Evolutionary conservation across 805 yeast species (phyloP), one percentile per base, ranked within the genome.

Genomic region (Crinitomyces ghanaensis): DNA sequence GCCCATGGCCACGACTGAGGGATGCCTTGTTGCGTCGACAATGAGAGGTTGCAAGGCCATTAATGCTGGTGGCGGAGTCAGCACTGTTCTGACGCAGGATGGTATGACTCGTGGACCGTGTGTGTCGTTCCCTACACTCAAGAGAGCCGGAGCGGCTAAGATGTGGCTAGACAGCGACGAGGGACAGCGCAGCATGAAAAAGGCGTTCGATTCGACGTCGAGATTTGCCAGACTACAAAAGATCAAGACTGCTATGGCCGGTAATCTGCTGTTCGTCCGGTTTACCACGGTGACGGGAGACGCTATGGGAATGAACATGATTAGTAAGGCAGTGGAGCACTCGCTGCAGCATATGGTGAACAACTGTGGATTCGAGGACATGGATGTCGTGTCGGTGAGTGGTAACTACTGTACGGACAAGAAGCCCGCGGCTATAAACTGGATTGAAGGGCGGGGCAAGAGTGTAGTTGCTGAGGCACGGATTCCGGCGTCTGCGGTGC

Each of bases 221-320:
- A 72, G 99, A 61, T 91, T 91, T 62, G 99, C 99, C 12, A 75
- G 95, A 52, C 70, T 91, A 50, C 94, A 82, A 58, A 80, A 80
- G 47, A 66, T 88, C 44, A 81, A 84, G 57, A 84, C 96, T 12
- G 93, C 97, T 2, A 65, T 88, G 57, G 98, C 99, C 12, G 98
- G 99, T 19, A 79, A 79, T 31, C 66, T 80, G 46, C 66, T 91
- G 48, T 91, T 72, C 51, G 78, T 91, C 48, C 75, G 99, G 52
- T 91, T 91, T 66, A 75, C 86, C 56, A 93, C 99, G n/a, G 85
- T 95, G 25, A 91, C 99, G 13, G 99, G 99, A 59, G 99, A 91
- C 65, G 99, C 99, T 13, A 91, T 91, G 99, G 99, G 99, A 44
- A 91, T 91, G 99, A 91, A 91, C 57, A 91, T 91, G 99, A 91